Base-by-base conservation (phyloP, 2,329 filamentous ascomycete genomes). In the Cordyceps pruinosa region DNA sequence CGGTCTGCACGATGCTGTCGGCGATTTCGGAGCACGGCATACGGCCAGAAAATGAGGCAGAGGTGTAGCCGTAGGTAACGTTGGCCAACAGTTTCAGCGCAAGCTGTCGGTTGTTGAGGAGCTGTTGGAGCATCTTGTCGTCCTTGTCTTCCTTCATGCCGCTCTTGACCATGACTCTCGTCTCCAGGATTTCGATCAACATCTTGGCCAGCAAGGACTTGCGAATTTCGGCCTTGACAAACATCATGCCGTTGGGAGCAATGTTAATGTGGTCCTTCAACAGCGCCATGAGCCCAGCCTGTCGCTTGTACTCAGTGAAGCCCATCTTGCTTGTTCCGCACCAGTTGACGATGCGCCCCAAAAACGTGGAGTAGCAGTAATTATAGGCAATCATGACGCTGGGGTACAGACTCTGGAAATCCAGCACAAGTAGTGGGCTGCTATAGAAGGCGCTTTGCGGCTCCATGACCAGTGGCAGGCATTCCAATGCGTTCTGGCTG, bases 341-440 rank as follows among this genome's bases (percentile, higher is more conserved):
- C 93, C 93, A 97, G 64, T 85, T 84, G 28, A 85, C 83, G 39
- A 96, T 85, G 30, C 94, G 84, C 0, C 94, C 94, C 0, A 97
- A 78, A 64, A 92, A 99, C 0, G 94, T 99, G 0, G 94, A 97
- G 68, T 99, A 99, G 74, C 94, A 99, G 68, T 97, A 94, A 66
- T 99, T 99, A 75, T 99, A 97, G 0, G 94, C 94, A 67, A 99
- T 97, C 91, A 99, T 97, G 59, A 97, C 87, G 70, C 92, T 97
- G 0, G 94, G 94, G 63, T 99, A 99, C 48, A 99, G 75, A 59
- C 90, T 96, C 67, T 97, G 93, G 61, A 99, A 99, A 71, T 99
- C 94, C 7, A 99, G 78, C 0, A 99, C 94, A 4, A 99, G 69
- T 0, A 99, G 70, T 0, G 94, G 94, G 60, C 89, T 94, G 57